Base-by-base conservation (phyloP, 805 yeast species). In the Myxozyma neotropica region DNA sequence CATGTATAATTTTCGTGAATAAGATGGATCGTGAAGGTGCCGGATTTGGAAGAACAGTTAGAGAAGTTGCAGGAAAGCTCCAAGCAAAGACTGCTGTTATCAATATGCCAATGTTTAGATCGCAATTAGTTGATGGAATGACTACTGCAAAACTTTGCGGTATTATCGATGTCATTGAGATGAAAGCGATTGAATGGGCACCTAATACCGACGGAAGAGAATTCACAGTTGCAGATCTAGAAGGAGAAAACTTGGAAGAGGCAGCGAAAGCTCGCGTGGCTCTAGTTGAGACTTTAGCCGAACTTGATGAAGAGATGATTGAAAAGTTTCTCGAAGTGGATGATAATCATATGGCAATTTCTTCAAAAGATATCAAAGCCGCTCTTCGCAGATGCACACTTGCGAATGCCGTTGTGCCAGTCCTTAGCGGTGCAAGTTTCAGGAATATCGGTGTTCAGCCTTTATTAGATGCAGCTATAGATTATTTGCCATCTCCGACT, bases 21-120 rank as follows among this genome's bases (percentile, higher is more conserved):
- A 94, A 94, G 73, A 92, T 94, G 98, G 99, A 94, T 74, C 80
- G 98, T 60, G 87, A 85, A 15, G 99, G 99, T 21, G 96, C 98
- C 0, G 97, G 97, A 0, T 94, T 84, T 71, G 86, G 96, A 63
- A 78, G 96, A 57, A 89, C 97, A 0, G 95, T 90, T 4, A 84
- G 84, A 65, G 97, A 93, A 67, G 81, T 94, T 26, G 87, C 90
- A 13, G 74, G 84, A 21, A 88, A 88, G 69, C 76, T 94, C 58
- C 83, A 83, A 17, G 89, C 96, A 0, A 79, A 86, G 39, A 90
- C 86, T 1, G 87, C 85, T 0, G 72, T 91, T 35, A 78, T 89
- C n/a, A 91, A 87, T 62, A 74, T 88, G 8, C 99, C 99, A 0
- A 81, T 59, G 38, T 56, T 35, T 33, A 50, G 35, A 43, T n/a